Percentiles rank a stretch among this genome's conserved stretches.
These are phyloP conservation scores for Trypanosoma rangeli DNA, from an alignment of 208 protist species.

Conservation along the genomic window DNA sequence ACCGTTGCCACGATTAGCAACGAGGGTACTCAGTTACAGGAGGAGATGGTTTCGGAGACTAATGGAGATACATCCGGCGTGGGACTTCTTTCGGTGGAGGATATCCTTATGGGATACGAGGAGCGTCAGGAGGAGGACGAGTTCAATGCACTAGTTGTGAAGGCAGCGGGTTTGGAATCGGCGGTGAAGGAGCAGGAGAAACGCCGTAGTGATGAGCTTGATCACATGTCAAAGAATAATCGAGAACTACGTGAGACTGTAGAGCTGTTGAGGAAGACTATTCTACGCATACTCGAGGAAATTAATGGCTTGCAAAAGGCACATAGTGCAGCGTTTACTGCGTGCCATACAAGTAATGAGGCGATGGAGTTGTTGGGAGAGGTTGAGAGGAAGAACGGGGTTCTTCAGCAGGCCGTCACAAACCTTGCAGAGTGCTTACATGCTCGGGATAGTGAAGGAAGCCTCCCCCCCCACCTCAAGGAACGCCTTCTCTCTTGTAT, in stretches of 20 bases:
- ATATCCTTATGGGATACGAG: conserved; percentile 56
- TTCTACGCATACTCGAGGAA: conserved; percentile 21
- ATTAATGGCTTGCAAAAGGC: conserved; percentile 2
- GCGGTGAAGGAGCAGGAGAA: conserved; percentile 21
- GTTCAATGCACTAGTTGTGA: conserved; percentile 71
- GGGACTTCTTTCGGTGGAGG: conserved; percentile 2
- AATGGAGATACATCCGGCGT: neutral
- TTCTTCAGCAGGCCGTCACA: neutral
- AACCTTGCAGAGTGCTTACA: neutral
- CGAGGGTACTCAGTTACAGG: neutral
- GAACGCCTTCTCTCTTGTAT: conserved; percentile 15
- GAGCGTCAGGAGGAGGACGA: conserved; percentile 62
- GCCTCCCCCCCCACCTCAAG: neutral
- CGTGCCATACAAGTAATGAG: neutral
- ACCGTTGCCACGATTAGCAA: neutral
- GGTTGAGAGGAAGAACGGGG: conserved; percentile 4
- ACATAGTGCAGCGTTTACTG: neutral
- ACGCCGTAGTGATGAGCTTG: conserved; percentile 11
- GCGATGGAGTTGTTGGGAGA: conserved; percentile 3
- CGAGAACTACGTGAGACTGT: conserved; percentile 20
- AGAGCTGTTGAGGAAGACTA: conserved; percentile 6
- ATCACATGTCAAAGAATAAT: conserved; percentile 9
- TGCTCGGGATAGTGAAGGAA: neutral
- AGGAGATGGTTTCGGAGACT: neutral
- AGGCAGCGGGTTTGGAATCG: conserved; percentile 29